phyloP scores from a whole-genome alignment of 176 grass and related monocot species.

The Triticum timopheevii region DNA sequence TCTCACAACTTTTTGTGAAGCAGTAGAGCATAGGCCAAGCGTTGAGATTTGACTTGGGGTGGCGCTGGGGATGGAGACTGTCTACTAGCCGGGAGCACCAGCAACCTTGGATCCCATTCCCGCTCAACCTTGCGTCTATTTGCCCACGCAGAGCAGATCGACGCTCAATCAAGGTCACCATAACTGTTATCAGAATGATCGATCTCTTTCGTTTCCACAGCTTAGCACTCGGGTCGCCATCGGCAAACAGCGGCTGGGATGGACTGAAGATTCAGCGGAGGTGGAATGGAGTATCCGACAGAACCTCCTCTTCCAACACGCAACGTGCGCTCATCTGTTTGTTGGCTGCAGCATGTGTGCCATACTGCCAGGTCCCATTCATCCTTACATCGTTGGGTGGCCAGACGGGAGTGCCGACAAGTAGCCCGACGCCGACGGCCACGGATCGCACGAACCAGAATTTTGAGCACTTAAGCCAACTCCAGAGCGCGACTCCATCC shows the following conservation, averaged over 20 bases:
- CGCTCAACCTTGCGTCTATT: too few species aligned
- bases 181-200: background rate
- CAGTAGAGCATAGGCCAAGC: too few species aligned
- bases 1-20: too few species aligned
- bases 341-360: background rate
- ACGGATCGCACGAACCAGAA: too few species aligned
- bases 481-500: too few species aligned
- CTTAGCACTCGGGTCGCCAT: background rate
- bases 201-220: background rate
- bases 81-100: too few species aligned
- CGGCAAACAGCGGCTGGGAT: background rate
- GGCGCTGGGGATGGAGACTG: constrained; percentile 23
- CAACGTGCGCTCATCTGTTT: background rate
- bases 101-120: too few species aligned
- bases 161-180: background rate
- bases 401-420: too few species aligned
- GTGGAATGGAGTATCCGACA: background rate
- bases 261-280: constrained; percentile 17
- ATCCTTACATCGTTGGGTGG: background rate
- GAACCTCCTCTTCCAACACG: constrained; percentile 15
- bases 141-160: too few species aligned
- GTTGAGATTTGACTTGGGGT: background rate
- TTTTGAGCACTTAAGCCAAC: too few species aligned
- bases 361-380: too few species aligned
- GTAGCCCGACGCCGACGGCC: too few species aligned